Evolutionary conservation across 1,284 basidiomycete species (phyloP).

Genomic region (Malassezia globosa): DNA sequence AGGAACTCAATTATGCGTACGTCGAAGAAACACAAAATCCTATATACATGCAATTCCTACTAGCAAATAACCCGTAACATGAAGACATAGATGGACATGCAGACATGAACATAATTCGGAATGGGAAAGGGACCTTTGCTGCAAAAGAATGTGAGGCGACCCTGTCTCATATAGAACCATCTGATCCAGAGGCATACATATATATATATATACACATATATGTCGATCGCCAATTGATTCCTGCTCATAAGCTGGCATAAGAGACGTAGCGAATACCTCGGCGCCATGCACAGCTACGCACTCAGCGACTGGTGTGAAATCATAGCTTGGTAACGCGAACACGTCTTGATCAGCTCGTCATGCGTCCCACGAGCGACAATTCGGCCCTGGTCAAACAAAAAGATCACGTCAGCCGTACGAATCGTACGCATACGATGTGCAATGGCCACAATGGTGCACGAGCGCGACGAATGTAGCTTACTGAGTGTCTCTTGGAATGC

Average conservation of each 20-base stretch:
- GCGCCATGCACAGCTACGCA: background rate
- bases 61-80: background rate
- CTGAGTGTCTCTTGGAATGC: conserved; percentile 33
- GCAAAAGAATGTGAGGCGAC: too few relatives aligned
- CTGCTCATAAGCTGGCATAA: too few relatives aligned
- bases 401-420: conserved; percentile 37
- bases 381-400: conserved; percentile 33
- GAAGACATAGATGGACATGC: background rate
- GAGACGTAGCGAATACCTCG: too few relatives aligned
- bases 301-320: conserved; percentile 28
- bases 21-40: conserved; percentile 87
- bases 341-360: conserved; percentile 28
- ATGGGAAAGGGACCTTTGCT: too few relatives aligned
- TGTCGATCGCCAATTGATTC: too few relatives aligned
- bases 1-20: conserved; percentile 68
- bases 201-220: too few relatives aligned
- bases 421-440: conserved; percentile 44
- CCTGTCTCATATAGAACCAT: too few relatives aligned
- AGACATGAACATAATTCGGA: too few relatives aligned
- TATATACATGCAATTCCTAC: conserved; percentile 67
- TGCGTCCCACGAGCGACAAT: conserved; percentile 37
- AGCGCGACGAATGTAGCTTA: conserved; percentile 28
- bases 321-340: conserved; percentile 26
- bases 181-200: too few relatives aligned
- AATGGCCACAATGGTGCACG: conserved; percentile 38